Conservation (phyloP, 164 flowering plant genomes). For the Stephania cephalantha region DNA sequence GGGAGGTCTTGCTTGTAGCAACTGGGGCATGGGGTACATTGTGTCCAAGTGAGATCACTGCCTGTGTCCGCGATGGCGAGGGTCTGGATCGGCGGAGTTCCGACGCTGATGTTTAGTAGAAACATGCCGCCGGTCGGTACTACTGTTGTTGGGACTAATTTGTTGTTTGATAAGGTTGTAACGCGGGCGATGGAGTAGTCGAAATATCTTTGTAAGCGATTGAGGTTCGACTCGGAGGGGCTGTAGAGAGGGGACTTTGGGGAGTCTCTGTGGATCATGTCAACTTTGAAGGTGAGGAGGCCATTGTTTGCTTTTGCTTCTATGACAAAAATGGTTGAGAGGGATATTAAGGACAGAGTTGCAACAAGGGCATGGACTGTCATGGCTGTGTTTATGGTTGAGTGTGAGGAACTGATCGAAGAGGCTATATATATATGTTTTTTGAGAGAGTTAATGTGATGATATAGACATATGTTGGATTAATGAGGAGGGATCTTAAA, state of each 20-base stretch:
- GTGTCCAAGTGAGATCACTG: conserved; percentile 31
- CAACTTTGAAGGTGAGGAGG: conserved; percentile 19
- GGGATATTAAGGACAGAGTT: not conserved
- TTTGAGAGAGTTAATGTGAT: no score
- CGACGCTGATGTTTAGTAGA: conserved; percentile 15
- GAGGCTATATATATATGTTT: no score
- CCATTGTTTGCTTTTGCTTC: conserved; percentile 11
- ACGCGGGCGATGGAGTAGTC: conserved; percentile 21
- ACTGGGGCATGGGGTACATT: conserved; percentile 25
- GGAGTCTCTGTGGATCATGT: conserved; percentile 34
- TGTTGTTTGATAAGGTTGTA: not conserved
- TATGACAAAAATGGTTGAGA: not conserved
- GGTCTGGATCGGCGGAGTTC: conserved; percentile 13
- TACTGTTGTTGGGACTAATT: not conserved
- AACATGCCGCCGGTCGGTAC: conserved; percentile 6
- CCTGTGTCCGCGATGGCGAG: conserved; percentile 22
- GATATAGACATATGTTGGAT: no score
- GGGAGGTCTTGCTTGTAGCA: conserved; percentile 19
- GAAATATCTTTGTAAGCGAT: conserved; percentile 13
- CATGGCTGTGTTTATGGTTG: not conserved
- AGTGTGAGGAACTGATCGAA: no score
- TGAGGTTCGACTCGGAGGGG: conserved; percentile 1
- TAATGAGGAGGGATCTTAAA: no score
- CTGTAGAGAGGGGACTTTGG: conserved; percentile 28
- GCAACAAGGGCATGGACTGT: not conserved